Evolutionary conservation across 2,329 filamentous ascomycete species (phyloP), one percentile per base, ranked within the genome.

Genomic region (Simplicillium sp.): DNA sequence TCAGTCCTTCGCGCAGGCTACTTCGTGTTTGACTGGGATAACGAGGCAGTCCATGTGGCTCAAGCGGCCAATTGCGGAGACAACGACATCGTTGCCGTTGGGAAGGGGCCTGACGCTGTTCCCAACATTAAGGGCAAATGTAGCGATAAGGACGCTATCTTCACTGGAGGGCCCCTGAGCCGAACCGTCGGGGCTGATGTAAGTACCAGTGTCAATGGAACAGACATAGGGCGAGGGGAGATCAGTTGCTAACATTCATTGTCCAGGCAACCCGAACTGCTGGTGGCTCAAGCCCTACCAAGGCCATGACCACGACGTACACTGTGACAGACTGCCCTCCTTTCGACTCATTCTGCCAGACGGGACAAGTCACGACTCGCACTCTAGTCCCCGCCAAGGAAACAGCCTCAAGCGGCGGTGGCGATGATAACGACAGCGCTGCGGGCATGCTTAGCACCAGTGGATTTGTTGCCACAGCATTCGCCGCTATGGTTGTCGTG

Each of bases 1-100:
- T 59, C 61, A 17, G 59, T 68, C 7, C 51, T 68, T 29, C 54
- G 65, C 1, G 65, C 66, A 1, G 66, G 65, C 6, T 68, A 68
- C 49, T 67, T 68, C 41, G 61, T 68, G 12, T 68, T 67, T 36
- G 65, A 68, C 46, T 67, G 64, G 61, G 65, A 68, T 38, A 68
- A 67, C 37, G 31, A 59, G 48, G 47, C 55, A 42, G 54, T 67
- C 8, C 64, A 67, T 44, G 48, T 67, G 17, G 64, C 59, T 1
- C 64, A 67, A 50, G 63, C 64, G 2, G 61, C 60, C 28, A 51
- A 64, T 46, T 67, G 64, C 38, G 63, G 60, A 13, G 51, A 56
- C 13, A 50, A 53, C 16, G 59, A 66, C 13, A 62, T 67, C 37
- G 52, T 65, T 12, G 49, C 58, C 17, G 52, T 65, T 4, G 56